Evolutionary conservation across 257 asterid species (phyloP), one percentile per base, ranked within the genome.

Genomic region (Fraxinus anomala): DNA sequence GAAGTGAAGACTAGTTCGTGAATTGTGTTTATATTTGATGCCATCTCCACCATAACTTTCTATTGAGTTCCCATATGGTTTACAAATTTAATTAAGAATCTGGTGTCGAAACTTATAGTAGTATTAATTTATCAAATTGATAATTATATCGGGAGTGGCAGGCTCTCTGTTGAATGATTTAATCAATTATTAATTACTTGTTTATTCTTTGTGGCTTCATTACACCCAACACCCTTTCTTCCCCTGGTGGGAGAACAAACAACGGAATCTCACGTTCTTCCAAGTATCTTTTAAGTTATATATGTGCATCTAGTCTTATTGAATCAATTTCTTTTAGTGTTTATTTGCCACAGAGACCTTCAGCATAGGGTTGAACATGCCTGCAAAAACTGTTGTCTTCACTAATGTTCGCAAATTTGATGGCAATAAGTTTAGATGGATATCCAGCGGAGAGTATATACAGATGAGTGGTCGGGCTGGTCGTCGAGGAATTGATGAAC

Each of bases 401-500:
- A 84, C 97, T 70, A 95, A 95, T 89, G 98, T 93, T 44, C 97
- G 99, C 76, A 95, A 95, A 83, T 95, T 90, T 84, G 99, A 95
- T 79, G 99, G 99, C 71, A 97, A 90, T 79, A 92, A 93, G 83
- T 95, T 95, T 82, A 90, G 99, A 85, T 95, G 99, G 99, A 61
- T 95, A 83, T 88, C 99, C 40, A 89, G 99, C 85, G 99, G 99
- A 63, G 99, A 95, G 87, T 95, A 95, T 80, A 93, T 95, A 87
- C 99, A 95, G 84, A 95, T 95, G 99, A 95, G 99, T 86, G 98
- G 99, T 61, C 97, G 99, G 63, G 99, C 99, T 86, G 99, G 99
- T 83, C 98, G 99, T 40, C 89, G 98, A 77, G 99, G 99, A 74
- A 95, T 95, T 86, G 99, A 95, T 88, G 96, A 95, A 9, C 98